phyloP scores from a whole-genome alignment of 352 stramenopile genomes.

The Globisporangium lucens region DNA sequence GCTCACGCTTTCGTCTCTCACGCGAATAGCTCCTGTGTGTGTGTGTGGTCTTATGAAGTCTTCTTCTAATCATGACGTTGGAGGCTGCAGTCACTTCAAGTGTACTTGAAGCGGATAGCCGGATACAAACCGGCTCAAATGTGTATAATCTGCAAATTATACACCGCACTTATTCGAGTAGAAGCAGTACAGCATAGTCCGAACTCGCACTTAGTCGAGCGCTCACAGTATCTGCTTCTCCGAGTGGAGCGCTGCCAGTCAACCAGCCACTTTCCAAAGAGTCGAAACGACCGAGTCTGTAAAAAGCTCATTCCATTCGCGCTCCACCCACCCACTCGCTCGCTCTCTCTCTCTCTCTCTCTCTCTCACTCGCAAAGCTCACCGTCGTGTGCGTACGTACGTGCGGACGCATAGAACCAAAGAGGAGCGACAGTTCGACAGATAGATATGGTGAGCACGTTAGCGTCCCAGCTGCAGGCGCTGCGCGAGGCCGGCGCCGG shows the following conservation, averaged over 20 bases:
- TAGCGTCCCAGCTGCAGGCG: constrained; percentile 77
- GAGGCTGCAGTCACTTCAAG: not conserved
- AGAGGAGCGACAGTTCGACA: not conserved
- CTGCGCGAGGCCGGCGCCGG: constrained; percentile 73
- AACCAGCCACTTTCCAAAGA: constrained; percentile 1
- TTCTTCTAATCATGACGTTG: not conserved
- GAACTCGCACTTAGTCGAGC: not conserved
- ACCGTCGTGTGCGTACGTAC: not conserved
- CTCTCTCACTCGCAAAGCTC: not conserved
- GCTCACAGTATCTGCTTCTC: not conserved
- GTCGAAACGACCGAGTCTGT: constrained; percentile 16
- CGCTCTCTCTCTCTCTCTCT: not conserved
- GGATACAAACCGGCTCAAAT: not conserved
- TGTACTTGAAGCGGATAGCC: not conserved
- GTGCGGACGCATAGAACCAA: not conserved
- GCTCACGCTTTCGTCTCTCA: not conserved
- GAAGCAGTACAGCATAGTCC: not conserved
- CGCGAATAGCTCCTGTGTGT: not conserved
- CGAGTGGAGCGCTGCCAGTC: constrained; percentile 8
- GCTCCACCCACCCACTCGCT: constrained; percentile 2
- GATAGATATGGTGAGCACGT: constrained; percentile 51
- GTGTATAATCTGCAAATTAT: not conserved
- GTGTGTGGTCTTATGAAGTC: not conserved
- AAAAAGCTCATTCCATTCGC: constrained; percentile 18
- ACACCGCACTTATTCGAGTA: too few species aligned